phyloP scores from a whole-genome alignment of 164 flowering plant genomes.

The Magnolia officinalis region DNA sequence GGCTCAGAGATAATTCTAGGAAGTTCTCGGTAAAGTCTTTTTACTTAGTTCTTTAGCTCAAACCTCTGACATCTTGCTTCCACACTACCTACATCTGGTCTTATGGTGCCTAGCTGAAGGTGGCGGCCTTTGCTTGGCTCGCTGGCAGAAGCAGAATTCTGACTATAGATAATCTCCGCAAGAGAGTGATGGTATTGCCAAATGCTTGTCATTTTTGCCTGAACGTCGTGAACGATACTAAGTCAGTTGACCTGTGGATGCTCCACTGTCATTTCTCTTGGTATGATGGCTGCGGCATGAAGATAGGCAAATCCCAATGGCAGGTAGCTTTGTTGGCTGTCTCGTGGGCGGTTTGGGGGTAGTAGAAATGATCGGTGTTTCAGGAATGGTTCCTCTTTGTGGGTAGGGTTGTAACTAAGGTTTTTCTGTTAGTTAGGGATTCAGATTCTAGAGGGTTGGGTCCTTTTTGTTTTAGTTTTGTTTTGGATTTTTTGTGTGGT shows the following conservation, averaged over 20 bases:
- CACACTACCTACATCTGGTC: too few species aligned
- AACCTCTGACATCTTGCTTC: background rate
- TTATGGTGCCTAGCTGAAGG: background rate
- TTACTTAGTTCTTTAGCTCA: too few species aligned
- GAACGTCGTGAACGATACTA: background rate
- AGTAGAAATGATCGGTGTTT: background rate
- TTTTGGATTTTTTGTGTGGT: too few species aligned
- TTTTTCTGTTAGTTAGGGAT: too few species aligned
- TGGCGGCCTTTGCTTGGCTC: background rate
- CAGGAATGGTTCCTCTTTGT: background rate
- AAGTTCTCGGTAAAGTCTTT: too few species aligned
- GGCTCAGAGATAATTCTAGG: too few species aligned
- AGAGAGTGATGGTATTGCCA: background rate
- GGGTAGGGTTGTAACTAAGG: background rate
- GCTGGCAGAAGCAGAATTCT: background rate
- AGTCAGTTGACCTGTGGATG: background rate
- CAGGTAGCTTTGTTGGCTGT: background rate
- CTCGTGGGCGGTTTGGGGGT: background rate
- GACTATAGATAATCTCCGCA: too few species aligned
- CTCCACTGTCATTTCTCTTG: background rate
- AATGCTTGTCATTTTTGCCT: background rate
- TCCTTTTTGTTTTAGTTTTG: too few species aligned
- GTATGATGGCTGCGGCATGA: background rate
- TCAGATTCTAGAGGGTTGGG: too few species aligned
- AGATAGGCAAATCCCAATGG: background rate